Conservation (phyloP, 2,329 filamentous ascomycete species). For the Paraphoma sp. region DNA sequence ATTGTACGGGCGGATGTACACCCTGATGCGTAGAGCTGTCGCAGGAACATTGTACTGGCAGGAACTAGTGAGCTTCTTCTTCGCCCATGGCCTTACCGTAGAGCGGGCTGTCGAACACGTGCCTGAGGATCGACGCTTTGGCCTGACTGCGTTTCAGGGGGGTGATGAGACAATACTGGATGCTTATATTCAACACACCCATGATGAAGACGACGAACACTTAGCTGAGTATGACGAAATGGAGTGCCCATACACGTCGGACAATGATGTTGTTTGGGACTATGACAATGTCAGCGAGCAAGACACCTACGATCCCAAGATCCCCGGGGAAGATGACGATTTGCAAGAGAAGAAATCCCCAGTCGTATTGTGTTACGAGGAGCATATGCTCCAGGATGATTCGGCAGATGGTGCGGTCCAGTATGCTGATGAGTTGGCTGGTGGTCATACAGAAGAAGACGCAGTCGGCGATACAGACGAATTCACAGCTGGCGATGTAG, state of each 20-base stretch:
- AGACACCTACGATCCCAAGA: too few relatives aligned
- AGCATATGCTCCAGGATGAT: too few relatives aligned
- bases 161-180: neutral
- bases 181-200: neutral
- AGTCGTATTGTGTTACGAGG: too few relatives aligned
- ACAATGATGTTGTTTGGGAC: too few relatives aligned
- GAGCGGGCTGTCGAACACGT: neutral
- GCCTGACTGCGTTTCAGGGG: neutral
- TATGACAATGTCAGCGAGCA: too few relatives aligned
- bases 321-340: too few relatives aligned
- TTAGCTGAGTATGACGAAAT: neutral
- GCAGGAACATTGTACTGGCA: slow-evolving; percentile 5
- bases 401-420: too few relatives aligned
- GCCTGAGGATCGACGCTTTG: neutral
- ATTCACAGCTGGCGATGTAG: too few relatives aligned
- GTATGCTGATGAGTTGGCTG: too few relatives aligned
- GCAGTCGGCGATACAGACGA: too few relatives aligned
- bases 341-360: too few relatives aligned
- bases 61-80: neutral
- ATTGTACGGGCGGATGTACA: slow-evolving; percentile 1
- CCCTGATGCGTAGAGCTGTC: slow-evolving; percentile 1
- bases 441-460: too few relatives aligned
- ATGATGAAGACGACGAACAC: neutral
- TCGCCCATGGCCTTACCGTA: neutral
- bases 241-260: neutral